phyloP scores from a whole-genome alignment of 2,329 filamentous ascomycete species.

The Pezizomycotina sp. region DNA sequence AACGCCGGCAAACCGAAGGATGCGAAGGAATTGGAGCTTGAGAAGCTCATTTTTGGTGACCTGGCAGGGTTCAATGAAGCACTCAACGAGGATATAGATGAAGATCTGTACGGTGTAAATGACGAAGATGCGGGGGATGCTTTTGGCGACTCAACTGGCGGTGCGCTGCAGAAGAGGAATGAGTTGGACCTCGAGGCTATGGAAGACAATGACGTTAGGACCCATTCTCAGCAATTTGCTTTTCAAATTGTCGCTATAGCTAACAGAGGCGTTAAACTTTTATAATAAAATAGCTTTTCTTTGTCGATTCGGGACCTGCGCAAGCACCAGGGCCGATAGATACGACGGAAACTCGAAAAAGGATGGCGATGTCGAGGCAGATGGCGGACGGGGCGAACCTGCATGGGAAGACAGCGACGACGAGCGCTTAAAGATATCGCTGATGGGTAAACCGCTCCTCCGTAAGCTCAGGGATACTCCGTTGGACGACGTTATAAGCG shows the following conservation, averaged over 20 bases:
- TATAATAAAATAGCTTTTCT: conserved; percentile 49
- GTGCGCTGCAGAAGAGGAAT: conserved; percentile 23
- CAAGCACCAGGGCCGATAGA: conserved; percentile 25
- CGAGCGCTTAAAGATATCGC: conserved; percentile 66
- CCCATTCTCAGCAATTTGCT: conserved; percentile 35
- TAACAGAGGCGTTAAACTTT: too few species aligned
- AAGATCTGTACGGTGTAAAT: conserved; percentile 30
- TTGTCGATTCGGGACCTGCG: conserved; percentile 52
- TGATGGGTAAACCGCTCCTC: conserved; percentile 57
- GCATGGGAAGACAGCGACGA: conserved; percentile 96
- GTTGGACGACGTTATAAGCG: conserved; percentile 69
- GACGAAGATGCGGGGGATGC: conserved; percentile 21
- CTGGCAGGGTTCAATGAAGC: conserved; percentile 63
- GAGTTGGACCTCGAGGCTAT: conserved; percentile 25
- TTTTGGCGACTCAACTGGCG: background rate
- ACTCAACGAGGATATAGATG: conserved; percentile 42
- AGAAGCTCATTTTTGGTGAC: conserved; percentile 77
- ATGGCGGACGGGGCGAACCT: conserved; percentile 35
- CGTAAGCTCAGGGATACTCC: conserved; percentile 70
- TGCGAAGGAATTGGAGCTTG: conserved; percentile 67
- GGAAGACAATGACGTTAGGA: conserved; percentile 27
- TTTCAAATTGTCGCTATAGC: conserved; percentile 57
- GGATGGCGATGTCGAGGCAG: conserved; percentile 28
- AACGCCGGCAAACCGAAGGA: conserved; percentile 59
- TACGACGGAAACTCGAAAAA: conserved; percentile 27